These are phyloP conservation scores for Phoma sp. DNA, from an alignment of 2,329 filamentous ascomycete species.

Conservation along the genomic window DNA sequence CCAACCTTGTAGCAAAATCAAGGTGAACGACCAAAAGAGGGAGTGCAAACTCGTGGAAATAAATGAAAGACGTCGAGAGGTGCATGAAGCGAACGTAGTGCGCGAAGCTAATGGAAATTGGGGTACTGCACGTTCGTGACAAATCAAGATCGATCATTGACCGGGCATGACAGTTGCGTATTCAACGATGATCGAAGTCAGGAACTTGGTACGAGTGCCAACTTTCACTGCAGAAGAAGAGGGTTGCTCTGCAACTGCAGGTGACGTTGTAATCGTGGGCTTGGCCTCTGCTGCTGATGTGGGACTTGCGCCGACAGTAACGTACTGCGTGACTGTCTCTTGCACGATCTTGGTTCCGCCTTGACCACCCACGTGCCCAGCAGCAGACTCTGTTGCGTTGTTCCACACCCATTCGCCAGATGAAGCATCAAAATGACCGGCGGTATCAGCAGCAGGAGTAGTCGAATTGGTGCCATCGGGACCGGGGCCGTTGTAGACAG, in stretches of 20 bases:
- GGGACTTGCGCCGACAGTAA: constrained; percentile 9
- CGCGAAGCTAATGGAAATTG: not conserved
- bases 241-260: not conserved
- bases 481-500: constrained; percentile 26
- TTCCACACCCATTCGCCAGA: constrained; percentile 25
- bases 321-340: constrained; percentile 16
- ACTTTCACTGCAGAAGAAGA: constrained; percentile 9
- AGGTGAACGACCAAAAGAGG: not conserved
- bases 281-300: not conserved
- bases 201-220: constrained; percentile 17
- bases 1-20: not conserved
- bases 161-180: constrained; percentile 24
- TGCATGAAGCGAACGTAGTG: not conserved
- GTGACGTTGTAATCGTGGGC: constrained; percentile 64
- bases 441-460: constrained; percentile 10
- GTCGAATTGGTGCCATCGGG: constrained; percentile 24
- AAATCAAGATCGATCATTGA: not conserved
- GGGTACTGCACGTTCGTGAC: no score
- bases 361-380: not conserved
- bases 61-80: not conserved
- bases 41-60: not conserved
- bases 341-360: not conserved
- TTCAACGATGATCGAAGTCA: constrained; percentile 25
- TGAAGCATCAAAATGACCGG: constrained; percentile 19
- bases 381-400: constrained; percentile 15